phyloP scores from a whole-genome alignment of 2,329 filamentous ascomycete genomes.

The Rugonectria rugulosa region DNA sequence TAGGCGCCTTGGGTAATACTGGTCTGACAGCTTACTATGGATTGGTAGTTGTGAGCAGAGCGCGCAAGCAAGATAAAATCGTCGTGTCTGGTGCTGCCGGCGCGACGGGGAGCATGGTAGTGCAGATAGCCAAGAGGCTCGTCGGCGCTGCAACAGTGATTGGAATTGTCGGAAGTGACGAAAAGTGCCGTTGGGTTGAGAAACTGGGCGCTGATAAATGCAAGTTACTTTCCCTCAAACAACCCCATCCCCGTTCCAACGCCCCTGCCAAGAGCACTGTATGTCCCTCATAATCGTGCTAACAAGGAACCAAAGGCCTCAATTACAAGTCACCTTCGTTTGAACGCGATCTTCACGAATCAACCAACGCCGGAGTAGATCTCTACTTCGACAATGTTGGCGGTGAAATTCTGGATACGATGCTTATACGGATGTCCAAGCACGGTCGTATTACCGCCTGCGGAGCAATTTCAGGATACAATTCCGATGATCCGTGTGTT shows the following conservation, averaged over 20 bases:
- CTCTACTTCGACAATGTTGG: constrained; percentile 73
- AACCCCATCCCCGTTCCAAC: no score
- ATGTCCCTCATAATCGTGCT: no score
- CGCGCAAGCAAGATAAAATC: constrained; percentile 75
- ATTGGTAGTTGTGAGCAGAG: constrained; percentile 72
- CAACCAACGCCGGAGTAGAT: constrained; percentile 66
- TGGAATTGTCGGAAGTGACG: constrained; percentile 71
- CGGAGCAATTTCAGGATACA: constrained; percentile 75
- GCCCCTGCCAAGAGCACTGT: no score
- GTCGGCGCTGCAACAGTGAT: constrained; percentile 66
- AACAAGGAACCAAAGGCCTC: no score
- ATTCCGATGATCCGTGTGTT: constrained; percentile 61
- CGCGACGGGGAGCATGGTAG: constrained; percentile 78
- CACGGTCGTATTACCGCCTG: constrained; percentile 76
- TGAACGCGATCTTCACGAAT: constrained; percentile 63
- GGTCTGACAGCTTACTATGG: constrained; percentile 81
- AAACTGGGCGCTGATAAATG: constrained; percentile 74
- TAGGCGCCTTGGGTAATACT: constrained; percentile 70
- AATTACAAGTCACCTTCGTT: constrained; percentile 75
- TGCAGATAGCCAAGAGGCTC: constrained; percentile 81
- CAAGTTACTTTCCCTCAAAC: no score
- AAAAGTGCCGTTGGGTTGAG: constrained; percentile 72
- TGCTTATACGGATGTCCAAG: constrained; percentile 69
- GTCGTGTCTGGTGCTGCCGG: constrained; percentile 81
- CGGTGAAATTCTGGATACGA: fast-evolving